phyloP scores from a whole-genome alignment of 1,284 basidiomycete species.

The Takashimella koratensis region DNA sequence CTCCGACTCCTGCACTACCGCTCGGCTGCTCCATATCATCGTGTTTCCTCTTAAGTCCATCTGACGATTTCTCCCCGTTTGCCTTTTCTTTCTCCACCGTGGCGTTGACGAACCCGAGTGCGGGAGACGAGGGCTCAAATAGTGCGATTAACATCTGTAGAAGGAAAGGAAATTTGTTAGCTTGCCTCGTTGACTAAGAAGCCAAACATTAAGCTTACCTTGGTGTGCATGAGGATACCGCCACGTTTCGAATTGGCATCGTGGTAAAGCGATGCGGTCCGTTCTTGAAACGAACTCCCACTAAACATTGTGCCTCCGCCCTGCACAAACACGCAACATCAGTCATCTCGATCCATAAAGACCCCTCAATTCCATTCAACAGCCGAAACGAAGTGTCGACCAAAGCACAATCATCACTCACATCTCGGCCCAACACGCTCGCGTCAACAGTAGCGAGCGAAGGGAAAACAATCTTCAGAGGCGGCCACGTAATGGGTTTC shows the following conservation, averaged over 20 bases:
- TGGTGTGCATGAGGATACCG: constrained; percentile 48
- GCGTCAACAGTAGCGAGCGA: constrained; percentile 38
- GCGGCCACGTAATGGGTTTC: constrained; percentile 30
- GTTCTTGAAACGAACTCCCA: constrained; percentile 26
- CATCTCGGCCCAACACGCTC: constrained; percentile 26
- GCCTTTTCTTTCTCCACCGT: neutral
- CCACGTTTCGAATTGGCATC: constrained; percentile 47
- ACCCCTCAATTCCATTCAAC: neutral
- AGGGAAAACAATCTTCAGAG: constrained; percentile 45
- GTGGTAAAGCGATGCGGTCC: constrained; percentile 34
- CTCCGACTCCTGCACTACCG: constrained; percentile 26
- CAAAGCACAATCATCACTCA: too few relatives aligned
- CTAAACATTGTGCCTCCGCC: constrained; percentile 49
- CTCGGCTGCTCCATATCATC: constrained; percentile 19
- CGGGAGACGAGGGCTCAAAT: constrained; percentile 32
- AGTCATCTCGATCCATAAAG: constrained; percentile 5
- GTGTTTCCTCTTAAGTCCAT: constrained; percentile 32
- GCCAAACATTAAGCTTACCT: constrained; percentile 33
- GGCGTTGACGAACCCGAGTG: constrained; percentile 10
- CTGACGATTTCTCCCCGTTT: neutral
- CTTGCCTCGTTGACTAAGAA: neutral
- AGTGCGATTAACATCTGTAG: constrained; percentile 40
- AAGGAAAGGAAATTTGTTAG: too few relatives aligned
- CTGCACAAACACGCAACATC: constrained; percentile 8
- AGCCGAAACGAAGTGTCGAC: too few relatives aligned